Evolutionary conservation across 2,329 filamentous ascomycete genomes (phyloP), one percentile per base, ranked within the genome.

Genomic region (Sporothrix brasiliensis): DNA sequence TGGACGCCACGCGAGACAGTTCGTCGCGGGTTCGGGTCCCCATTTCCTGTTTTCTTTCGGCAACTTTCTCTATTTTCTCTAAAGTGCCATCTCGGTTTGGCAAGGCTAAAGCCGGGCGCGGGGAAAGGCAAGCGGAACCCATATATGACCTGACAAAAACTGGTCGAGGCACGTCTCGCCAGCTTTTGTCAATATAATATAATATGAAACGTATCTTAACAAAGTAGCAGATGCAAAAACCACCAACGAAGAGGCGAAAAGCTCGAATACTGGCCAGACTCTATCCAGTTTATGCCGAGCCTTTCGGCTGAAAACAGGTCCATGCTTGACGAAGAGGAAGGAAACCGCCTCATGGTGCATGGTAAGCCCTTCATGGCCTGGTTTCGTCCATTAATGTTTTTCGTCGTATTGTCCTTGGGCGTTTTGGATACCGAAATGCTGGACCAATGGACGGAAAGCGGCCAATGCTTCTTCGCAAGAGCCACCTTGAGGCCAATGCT

Each of bases 251-350:
- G 30, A 16, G 52, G 27, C 11, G 24, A 19, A 52, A 67, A 34
- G 27, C 49, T 24, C 6, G 27, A 49, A 67, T 53, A 50, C 47
- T 16, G 27, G 16, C 14, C 19, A 65, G 10, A 4, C 19, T 24
- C 56, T 47, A 16, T 68, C 24, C 50, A 49, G n/a, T 47, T 68
- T 67, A 68, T 68, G 66, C 66, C 66, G 52, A 68, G 66, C n/a
- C 24, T 34, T 39, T 52, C 19, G 66, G 66, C 66, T 68, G 66
- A 68, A 44, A 53, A 53, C 27, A 39, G n/a, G 24, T 14, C 34
- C 34, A 24, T 21, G 39, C 19, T 14, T 61, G 58, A 41, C n/a
- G 7, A 16, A 63, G 39, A 44, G 39, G 3, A 68, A 13, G 50
- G 13, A 47, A 27, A 52, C 21, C 30, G 39, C 50, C 52, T 56